phyloP scores from a whole-genome alignment of 1,139 yeast species.

The Candida tunisiensis region DNA sequence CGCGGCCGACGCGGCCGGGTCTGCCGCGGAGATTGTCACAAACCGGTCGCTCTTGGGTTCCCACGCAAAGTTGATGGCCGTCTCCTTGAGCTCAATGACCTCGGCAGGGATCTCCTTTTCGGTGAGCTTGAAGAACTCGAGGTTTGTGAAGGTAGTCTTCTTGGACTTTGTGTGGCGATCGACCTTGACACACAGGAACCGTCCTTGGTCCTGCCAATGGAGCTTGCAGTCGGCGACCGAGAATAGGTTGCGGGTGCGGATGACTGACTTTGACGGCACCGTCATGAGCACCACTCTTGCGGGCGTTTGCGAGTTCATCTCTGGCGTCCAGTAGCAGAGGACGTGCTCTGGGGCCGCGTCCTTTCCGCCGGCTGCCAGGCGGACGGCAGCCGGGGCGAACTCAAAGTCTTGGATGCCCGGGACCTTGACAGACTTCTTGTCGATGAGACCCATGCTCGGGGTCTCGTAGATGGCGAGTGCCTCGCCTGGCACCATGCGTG shows the following conservation, averaged over 20 bases:
- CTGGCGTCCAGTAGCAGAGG: slow-evolving; percentile 95
- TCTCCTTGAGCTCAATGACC: slow-evolving; percentile 82
- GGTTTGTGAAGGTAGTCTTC: slow-evolving; percentile 79
- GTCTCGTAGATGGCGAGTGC: slow-evolving; percentile 63
- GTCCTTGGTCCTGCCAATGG: slow-evolving; percentile 90
- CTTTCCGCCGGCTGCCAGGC: slow-evolving; percentile 34
- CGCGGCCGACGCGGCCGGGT: slow-evolving; percentile 11
- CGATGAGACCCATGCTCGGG: slow-evolving; percentile 59
- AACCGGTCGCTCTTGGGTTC: slow-evolving; percentile 89
- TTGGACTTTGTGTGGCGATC: slow-evolving; percentile 94
- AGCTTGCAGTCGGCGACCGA: slow-evolving; percentile 85
- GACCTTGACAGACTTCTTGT: slow-evolving; percentile 70
- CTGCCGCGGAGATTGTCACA: slow-evolving; percentile 44
- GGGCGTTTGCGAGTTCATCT: slow-evolving; percentile 74
- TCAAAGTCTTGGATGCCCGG: slow-evolving; percentile 85
- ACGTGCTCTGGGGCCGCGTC: slow-evolving; percentile 43
- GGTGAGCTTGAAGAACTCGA: slow-evolving; percentile 76
- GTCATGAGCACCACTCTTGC: slow-evolving; percentile 91
- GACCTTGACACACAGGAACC: slow-evolving; percentile 80
- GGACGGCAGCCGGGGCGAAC: slow-evolving; percentile 84
- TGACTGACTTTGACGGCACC: slow-evolving; percentile 63
- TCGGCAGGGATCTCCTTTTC: slow-evolving; percentile 94
- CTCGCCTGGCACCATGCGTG: slow-evolving; percentile 89
- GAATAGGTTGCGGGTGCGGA: slow-evolving; percentile 86
- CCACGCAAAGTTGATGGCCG: slow-evolving; percentile 84